Conservation (phyloP, 805 yeast species). For the Scheffersomyces spartinae region DNA sequence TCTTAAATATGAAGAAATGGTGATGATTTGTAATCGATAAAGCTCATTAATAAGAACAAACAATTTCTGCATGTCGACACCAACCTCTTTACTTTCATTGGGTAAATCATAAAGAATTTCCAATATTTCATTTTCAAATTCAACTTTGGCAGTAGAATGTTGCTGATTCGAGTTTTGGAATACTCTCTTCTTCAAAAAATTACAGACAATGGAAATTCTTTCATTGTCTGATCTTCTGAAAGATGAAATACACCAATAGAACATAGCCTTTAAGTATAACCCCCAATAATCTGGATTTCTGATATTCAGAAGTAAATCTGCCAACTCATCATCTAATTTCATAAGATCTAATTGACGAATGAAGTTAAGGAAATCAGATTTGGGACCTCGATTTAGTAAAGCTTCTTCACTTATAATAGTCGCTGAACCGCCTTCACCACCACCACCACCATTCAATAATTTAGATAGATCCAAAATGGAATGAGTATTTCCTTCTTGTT, state of each 20-base stretch:
- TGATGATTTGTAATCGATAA: conserved; percentile 36
- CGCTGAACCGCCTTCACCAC: too few species aligned
- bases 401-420: too few species aligned
- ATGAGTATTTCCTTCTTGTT: too few species aligned
- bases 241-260: conserved; percentile 30
- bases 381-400: too few species aligned
- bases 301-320: conserved; percentile 14
- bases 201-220: conserved; percentile 26
- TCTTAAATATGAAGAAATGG: conserved; percentile 60
- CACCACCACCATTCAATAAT: too few species aligned
- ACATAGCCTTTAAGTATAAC: conserved; percentile 18
- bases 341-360: conserved; percentile 25
- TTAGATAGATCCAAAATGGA: too few species aligned
- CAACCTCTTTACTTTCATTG: conserved; percentile 7
- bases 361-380: conserved; percentile 21
- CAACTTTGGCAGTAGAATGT: conserved; percentile 23
- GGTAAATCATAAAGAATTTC: conserved; percentile 25
- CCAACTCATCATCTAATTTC: conserved; percentile 17
- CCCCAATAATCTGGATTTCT: conserved; percentile 17
- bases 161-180: conserved; percentile 10
- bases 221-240: conserved; percentile 23
- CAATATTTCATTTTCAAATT: conserved; percentile 29
- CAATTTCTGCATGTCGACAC: conserved; percentile 13
- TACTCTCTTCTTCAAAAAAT: conserved; percentile 32
- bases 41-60: conserved; percentile 43